These are phyloP conservation scores for Rhodamnia argentea DNA, from an alignment of 345 rosid genomes.

Conservation along the genomic window DNA sequence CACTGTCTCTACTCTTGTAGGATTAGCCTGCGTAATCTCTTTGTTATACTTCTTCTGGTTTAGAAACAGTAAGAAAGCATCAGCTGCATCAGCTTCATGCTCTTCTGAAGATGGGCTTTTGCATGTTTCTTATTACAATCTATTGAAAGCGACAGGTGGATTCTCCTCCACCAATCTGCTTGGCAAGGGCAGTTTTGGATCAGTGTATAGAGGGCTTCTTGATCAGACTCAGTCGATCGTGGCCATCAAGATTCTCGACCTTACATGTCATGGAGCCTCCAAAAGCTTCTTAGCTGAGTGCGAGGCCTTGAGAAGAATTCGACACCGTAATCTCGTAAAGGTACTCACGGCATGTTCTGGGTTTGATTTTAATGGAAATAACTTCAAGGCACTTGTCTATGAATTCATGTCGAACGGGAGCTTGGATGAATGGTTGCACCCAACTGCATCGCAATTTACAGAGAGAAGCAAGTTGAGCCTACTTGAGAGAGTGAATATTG, in stretches of 20 bases:
- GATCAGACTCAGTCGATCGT: not conserved
- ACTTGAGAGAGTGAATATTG: not conserved
- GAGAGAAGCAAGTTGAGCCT: too few species aligned
- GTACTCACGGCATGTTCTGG: not conserved
- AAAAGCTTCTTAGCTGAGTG: not conserved
- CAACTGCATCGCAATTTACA: not conserved
- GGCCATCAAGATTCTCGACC: not conserved
- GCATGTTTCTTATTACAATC: not conserved
- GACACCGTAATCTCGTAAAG: not conserved
- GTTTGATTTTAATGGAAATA: not conserved
- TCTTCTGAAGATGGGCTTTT: not conserved
- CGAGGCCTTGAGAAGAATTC: not conserved
- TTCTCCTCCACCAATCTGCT: not conserved
- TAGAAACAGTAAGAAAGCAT: not conserved
- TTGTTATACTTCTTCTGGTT: not conserved
- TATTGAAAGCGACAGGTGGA: accelerated
- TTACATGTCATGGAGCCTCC: accelerated
- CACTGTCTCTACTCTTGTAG: not conserved
- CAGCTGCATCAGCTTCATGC: accelerated
- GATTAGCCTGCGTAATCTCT: not conserved
- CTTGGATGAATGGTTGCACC: not conserved
- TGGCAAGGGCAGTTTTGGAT: not conserved
- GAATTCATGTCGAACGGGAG: not conserved
- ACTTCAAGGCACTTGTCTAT: not conserved
- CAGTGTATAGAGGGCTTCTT: not conserved